Evolutionary conservation across 1,284 basidiomycete genomes (phyloP), one percentile per base, ranked within the genome.

Genomic region (Irpex rosettiformis): DNA sequence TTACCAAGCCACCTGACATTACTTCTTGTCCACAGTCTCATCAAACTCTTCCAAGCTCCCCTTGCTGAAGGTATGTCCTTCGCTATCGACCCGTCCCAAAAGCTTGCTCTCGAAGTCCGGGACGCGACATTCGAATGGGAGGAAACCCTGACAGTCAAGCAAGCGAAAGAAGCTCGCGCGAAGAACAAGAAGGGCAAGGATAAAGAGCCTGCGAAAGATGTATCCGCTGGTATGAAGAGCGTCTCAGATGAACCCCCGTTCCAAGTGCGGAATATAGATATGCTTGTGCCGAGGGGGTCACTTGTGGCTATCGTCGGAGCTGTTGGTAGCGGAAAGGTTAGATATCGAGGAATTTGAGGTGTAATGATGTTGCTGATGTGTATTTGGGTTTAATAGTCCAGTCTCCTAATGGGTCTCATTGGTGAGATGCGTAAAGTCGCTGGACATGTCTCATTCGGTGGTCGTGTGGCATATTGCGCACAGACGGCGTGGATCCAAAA

Each of bases 401-500:
- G 85, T 66, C 70, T 92, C 4, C 73, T 91, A 2, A 81, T 85
- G 64, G 89, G 86, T 2, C 73, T 91, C 29, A 82, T 91, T 28
- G 89, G 89, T 6, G 89, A 92, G 72, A 91, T 91, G 89, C 77
- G 82, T 37, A 76, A 73, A 49, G 69, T 77, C 0, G 65, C 70
- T 2, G 90, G 89, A 0, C 69, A 73, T 2, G 81, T 89, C 29
- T 73, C 72, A 0, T 84, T 88, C 65, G 88, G 90, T 48, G 91
- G 89, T 1, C 79, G 78, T 6, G 81, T 94, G 1, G 88, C 84
- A 0, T 96, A 94, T 73, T 94, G 91, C 69, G 84, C 92, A 3
- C 93, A 94, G 70, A 85, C 79, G 24, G 89, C 93, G 1, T 96
- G 94, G 93, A 95, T 96, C 56, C 93, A 94, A 70, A 93, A 91